A percentile compares a stretch with the other conserved stretches of the same genome.
These are phyloP conservation scores for Leccinum solheimii DNA, from an alignment of 1,284 basidiomycete species.

Conservation along the genomic window DNA sequence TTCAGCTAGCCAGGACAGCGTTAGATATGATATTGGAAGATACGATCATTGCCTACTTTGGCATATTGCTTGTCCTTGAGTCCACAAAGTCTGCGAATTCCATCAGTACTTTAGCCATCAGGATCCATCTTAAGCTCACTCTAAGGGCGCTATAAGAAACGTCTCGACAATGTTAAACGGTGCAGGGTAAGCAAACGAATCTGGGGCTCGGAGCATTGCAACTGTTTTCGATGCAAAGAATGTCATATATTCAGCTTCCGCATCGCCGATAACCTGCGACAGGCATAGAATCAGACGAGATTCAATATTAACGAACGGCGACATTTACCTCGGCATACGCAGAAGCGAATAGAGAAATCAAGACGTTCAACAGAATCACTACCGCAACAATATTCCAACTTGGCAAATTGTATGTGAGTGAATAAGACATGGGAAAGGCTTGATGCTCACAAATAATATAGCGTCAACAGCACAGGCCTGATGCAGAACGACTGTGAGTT, in stretches of 20 bases:
- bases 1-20: conserved; percentile 55
- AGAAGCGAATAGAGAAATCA: conserved; percentile 92
- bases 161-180: conserved; percentile 88
- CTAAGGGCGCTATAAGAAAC: conserved; percentile 79
- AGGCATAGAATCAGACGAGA: not conserved
- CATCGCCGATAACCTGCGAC: conserved; percentile 56
- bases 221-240: conserved; percentile 89
- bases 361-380: conserved; percentile 90
- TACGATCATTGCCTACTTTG: conserved; percentile 41
- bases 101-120: conserved; percentile 12
- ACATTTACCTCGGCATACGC: conserved; percentile 83
- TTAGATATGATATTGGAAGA: not conserved
- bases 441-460: conserved; percentile 77
- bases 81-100: conserved; percentile 43
- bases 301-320: not conserved
- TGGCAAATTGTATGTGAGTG: conserved; percentile 11
- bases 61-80: conserved; percentile 55
- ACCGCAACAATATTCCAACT: conserved; percentile 87
- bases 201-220: conserved; percentile 82
- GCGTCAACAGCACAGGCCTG: conserved; percentile 67
- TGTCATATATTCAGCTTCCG: conserved; percentile 78
- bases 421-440: not conserved
- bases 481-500: conserved; percentile 6
- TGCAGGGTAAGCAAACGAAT: conserved; percentile 70
- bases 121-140: conserved; percentile 51